Base-by-base conservation (phyloP, 2,329 filamentous ascomycete species). In the Escovopsis weberi region DNA sequence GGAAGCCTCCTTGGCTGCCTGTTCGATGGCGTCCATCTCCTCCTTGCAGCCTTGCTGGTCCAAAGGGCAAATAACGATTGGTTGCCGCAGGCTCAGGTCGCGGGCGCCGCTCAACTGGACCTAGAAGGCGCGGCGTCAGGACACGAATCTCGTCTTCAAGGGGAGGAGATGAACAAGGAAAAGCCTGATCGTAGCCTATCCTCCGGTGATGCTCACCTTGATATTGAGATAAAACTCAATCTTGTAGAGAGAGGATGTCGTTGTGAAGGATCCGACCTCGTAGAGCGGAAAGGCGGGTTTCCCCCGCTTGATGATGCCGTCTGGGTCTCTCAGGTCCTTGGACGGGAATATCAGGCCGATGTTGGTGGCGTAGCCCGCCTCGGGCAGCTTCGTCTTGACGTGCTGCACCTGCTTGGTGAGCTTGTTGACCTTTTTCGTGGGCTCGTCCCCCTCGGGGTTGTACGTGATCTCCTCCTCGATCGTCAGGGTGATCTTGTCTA, bases 391-490 rank as follows among this genome's bases (percentile, higher is more conserved):
- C 42, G 84, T 76, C 40, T 85, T 83, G 28, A 98, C 80, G 1
- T 70, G 67, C 55, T 95, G 85, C 1, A 81, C 81, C 53, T 89
- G 83, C 60, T 87, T 91, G 26, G 84, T 81, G 50, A 98, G 68
- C 44, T 80, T 83, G 62, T 94, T 95, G 51, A 86, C 69, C 61
- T 94, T 95, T 50, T 85, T 85, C 30, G 84, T 84, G 26, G 88
- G 87, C 58, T 96, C 91, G 56, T 96, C 91, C 39, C 91, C 91
- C 62, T 96, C 89, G 28, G 91, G 91, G 51, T 98, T 96, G 64
- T 85, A 98, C n/a, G 91, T 93, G 45, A 96, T 94, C 59, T 96
- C 89, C 62, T 98, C 91, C 57, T 96, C 91, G 52, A 98, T 93
- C 11, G 79, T 78, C 36, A 96, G 80, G 1, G 87, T 94, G 51